Percentiles rank a stretch among this genome's conserved stretches.
These are phyloP conservation scores for Phyllosticta paracitricarpa DNA, from an alignment of 2,329 filamentous ascomycete genomes.

Conservation along the genomic window DNA sequence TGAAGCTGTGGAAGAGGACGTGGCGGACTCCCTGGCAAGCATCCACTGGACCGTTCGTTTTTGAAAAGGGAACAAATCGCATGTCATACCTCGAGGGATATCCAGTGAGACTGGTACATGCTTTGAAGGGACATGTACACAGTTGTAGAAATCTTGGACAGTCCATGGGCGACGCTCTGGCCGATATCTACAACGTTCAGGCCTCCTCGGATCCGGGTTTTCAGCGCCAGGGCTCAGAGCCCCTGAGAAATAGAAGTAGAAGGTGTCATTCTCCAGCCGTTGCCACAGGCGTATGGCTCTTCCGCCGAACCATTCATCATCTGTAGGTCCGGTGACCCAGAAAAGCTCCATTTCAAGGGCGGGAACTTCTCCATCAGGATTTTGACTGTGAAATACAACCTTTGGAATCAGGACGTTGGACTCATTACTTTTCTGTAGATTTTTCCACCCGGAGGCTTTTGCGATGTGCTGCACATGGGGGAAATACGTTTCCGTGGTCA, in stretches of 20 bases:
- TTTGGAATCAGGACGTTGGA: background rate
- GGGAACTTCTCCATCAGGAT: background rate
- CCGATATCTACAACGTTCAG: background rate
- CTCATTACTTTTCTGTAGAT: background rate
- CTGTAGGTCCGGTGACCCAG: background rate
- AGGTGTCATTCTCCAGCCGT: background rate
- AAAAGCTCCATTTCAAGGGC: background rate
- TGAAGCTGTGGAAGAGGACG: constrained; percentile 26
- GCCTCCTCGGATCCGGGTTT: background rate
- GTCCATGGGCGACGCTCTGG: constrained; percentile 29
- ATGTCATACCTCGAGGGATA: constrained; percentile 21
- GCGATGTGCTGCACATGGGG: background rate
- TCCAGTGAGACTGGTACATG: constrained; percentile 21
- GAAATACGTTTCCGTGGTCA: background rate
- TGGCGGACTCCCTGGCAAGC: constrained; percentile 53
- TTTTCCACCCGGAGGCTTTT: background rate
- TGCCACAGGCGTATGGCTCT: background rate
- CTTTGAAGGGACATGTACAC: constrained; percentile 51
- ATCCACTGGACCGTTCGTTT: constrained; percentile 62
- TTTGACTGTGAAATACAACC: background rate
- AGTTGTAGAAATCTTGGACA: constrained; percentile 57
- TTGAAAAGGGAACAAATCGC: constrained; percentile 61
- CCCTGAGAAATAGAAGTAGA: background rate
- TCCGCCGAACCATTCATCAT: background rate
- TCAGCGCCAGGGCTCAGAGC: background rate